phyloP scores from a whole-genome alignment of 1,284 basidiomycete species.

The Sparassis latifolia region DNA sequence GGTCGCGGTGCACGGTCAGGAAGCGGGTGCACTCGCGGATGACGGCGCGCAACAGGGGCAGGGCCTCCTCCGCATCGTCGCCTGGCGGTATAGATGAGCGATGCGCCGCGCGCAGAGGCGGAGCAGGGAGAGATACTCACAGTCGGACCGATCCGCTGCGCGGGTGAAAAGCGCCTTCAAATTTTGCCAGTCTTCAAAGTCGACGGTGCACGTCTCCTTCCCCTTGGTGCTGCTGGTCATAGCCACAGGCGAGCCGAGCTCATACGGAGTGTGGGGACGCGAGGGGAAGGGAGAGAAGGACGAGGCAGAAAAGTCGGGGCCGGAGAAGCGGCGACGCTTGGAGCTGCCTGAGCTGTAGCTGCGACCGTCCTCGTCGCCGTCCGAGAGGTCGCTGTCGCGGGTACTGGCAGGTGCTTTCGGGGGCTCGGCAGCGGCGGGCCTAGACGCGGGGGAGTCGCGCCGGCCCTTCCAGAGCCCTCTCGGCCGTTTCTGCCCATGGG shows the following conservation, averaged over 20 bases:
- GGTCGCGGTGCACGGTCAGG: constrained; percentile 45
- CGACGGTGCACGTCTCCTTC: constrained; percentile 1
- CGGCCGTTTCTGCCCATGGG: constrained; percentile 30
- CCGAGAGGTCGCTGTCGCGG: constrained; percentile 15
- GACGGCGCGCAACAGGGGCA: constrained; percentile 52
- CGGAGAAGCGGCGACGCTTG: constrained; percentile 24
- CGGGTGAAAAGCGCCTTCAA: constrained; percentile 54
- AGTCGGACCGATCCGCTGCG: constrained; percentile 51
- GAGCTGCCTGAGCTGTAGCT: constrained; percentile 17
- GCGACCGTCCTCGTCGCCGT: constrained; percentile 21
- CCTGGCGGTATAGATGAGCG: constrained; percentile 22
- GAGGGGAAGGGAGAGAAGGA: constrained; percentile 8
- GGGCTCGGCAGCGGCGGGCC: constrained; percentile 12
- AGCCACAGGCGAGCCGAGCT: background rate
- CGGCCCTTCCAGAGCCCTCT: constrained; percentile 47
- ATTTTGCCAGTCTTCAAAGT: constrained; percentile 53
- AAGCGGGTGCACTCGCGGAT: constrained; percentile 62
- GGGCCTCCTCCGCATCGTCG: constrained; percentile 39
- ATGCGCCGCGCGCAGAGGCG: too few species aligned
- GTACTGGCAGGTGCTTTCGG: constrained; percentile 22
- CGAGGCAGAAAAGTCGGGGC: constrained; percentile 14
- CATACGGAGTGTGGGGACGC: constrained; percentile 7
- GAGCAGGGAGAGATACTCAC: constrained; percentile 28
- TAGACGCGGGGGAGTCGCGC: constrained; percentile 13
- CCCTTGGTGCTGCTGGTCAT: background rate